Conservation (phyloP, 1,284 basidiomycete genomes). For the Tremellales sp. region DNA sequence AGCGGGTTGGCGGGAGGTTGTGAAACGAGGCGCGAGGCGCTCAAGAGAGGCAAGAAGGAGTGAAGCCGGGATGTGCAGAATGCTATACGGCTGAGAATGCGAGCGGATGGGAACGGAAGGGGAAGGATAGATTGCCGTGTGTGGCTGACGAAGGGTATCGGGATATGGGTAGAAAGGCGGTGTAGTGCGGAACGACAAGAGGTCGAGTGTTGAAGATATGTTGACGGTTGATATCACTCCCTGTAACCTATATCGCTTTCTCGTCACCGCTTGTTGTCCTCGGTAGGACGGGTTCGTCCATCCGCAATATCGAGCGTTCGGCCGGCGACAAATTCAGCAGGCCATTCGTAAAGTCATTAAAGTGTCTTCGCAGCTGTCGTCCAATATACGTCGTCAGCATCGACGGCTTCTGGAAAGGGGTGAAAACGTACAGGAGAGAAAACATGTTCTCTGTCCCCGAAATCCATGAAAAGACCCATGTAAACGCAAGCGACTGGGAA, state of each 20-base stretch:
- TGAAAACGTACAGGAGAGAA: conserved; percentile 42
- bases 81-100: neutral
- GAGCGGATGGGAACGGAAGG: neutral
- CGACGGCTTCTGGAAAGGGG: neutral
- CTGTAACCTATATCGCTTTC: neutral
- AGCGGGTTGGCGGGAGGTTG: too few species aligned
- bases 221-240: neutral
- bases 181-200: neutral
- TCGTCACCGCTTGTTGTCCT: neutral
- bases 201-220: neutral
- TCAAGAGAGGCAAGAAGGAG: too few species aligned
- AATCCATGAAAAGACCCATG: conserved; percentile 44
- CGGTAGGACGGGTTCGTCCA: conserved; percentile 10
- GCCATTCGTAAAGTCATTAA: conserved; percentile 20
- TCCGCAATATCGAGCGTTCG: conserved; percentile 27
- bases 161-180: neutral
- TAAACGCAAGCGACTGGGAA: conserved; percentile 35
- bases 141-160: neutral
- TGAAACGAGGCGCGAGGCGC: too few species aligned
- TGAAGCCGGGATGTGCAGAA: too few species aligned
- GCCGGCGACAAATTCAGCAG: conserved; percentile 27
- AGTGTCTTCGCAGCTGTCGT: conserved; percentile 29
- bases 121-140: neutral
- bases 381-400: neutral
- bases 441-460: conserved; percentile 43